phyloP scores from a whole-genome alignment of 2,329 filamentous ascomycete species.

The Xylaria polymorpha region DNA sequence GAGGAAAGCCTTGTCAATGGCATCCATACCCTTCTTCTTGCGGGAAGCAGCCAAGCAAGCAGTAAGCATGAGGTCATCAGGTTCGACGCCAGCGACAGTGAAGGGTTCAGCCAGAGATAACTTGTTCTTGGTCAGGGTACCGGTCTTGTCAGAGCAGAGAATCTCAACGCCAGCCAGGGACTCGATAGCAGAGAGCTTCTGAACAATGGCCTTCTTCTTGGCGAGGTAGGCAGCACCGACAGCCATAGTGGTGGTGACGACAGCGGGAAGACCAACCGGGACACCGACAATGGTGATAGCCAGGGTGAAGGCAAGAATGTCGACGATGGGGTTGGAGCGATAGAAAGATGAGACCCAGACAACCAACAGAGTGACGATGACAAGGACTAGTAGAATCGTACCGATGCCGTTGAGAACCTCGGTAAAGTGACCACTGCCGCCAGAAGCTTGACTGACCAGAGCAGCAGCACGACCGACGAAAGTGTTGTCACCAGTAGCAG shows the following conservation, averaged over 20 bases:
- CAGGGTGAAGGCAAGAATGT: conserved; percentile 85
- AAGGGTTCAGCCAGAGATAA: conserved; percentile 87
- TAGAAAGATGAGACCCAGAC: conserved; percentile 92
- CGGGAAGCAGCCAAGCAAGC: conserved; percentile 89
- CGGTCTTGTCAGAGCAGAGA: conserved; percentile 94
- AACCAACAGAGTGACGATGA: conserved; percentile 81
- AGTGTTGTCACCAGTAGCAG: conserved; percentile 87
- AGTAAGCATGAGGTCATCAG: conserved; percentile 91
- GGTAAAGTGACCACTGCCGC: conserved; percentile 86
- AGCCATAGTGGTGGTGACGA: conserved; percentile 95
- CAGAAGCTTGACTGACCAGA: conserved; percentile 80
- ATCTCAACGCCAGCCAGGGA: conserved; percentile 93
- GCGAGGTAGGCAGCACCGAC: conserved; percentile 91
- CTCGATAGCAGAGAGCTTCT: conserved; percentile 92
- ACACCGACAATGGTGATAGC: conserved; percentile 93
- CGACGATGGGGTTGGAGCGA: conserved; percentile 82
- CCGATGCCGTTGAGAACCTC: conserved; percentile 90
- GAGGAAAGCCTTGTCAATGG: conserved; percentile 94
- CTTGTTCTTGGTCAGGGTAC: conserved; percentile 95
- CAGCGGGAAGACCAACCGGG: conserved; percentile 90
- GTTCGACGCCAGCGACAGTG: conserved; percentile 82
- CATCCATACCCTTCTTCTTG: conserved; percentile 96
- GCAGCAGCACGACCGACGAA: conserved; percentile 91
- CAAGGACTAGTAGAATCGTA: conserved; percentile 80
- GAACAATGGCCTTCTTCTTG: conserved; percentile 92